Evolutionary conservation across 75 land plant genomes (phyloP).

Genomic region (Pinus taeda): DNA sequence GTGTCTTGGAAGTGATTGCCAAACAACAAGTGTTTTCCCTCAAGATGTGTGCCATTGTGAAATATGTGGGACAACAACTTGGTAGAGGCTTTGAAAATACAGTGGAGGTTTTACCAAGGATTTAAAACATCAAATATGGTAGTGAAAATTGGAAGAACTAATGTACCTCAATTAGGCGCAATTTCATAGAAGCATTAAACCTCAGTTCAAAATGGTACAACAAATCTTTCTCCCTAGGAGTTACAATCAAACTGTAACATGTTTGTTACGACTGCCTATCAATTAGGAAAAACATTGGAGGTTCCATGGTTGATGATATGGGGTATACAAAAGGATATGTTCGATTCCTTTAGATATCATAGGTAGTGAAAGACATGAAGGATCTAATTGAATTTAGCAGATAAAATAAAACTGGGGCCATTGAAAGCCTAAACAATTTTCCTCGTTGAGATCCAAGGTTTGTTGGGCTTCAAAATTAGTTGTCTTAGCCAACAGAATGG

Average conservation of each 20-base stretch:
- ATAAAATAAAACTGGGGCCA: no score
- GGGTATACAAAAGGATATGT: constrained; percentile 84
- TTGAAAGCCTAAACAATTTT: constrained; percentile 54
- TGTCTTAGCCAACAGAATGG: constrained; percentile 4
- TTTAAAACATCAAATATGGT: no score
- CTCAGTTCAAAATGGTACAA: constrained; percentile 67
- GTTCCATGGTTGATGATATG: constrained; percentile 80
- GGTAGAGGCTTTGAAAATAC: no score
- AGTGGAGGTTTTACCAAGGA: no score
- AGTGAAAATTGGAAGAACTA: no score
- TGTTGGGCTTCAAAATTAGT: constrained; percentile 14
- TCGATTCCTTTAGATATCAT: constrained; percentile 87
- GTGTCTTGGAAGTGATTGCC: no score
- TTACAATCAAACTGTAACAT: constrained; percentile 48
- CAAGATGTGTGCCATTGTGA: no score
- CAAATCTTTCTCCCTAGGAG: constrained; percentile 33
- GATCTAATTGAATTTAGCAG: no score
- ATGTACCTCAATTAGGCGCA: no score
- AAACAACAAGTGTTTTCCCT: no score
- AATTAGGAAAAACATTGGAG: constrained; percentile 87
- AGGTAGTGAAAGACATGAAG: constrained; percentile 50
- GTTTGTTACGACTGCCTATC: constrained; percentile 38
- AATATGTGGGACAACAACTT: no score
- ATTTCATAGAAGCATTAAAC: no score
- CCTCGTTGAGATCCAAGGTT: constrained; percentile 36